These are phyloP conservation scores for Hermanozyma aechmeae DNA, from an alignment of 805 yeast genomes.

Conservation along the genomic window DNA sequence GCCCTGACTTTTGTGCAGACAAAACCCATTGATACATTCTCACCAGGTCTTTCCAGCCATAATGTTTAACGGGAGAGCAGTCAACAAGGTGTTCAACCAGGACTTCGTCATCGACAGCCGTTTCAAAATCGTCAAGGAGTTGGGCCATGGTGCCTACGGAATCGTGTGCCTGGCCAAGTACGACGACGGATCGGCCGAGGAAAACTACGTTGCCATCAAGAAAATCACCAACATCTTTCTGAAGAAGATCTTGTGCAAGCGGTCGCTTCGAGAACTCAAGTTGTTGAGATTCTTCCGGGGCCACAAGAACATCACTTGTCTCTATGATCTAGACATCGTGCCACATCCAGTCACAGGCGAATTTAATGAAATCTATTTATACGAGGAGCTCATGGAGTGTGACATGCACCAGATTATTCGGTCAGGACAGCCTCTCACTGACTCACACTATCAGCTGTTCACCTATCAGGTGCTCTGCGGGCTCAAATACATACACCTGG, in stretches of 20 bases:
- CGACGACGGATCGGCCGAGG: constrained; percentile 53
- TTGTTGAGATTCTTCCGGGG: constrained; percentile 88
- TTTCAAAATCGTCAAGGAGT: constrained; percentile 81
- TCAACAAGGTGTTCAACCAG: constrained; percentile 52
- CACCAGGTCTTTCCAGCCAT: too few relatives aligned
- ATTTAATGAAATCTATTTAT: constrained; percentile 86
- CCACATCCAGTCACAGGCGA: constrained; percentile 50
- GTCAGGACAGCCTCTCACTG: constrained; percentile 88
- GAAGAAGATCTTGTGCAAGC: constrained; percentile 81
- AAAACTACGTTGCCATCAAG: constrained; percentile 74
- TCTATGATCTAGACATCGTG: constrained; percentile 89
- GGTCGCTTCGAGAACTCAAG: constrained; percentile 87
- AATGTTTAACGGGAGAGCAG: constrained; percentile 30
- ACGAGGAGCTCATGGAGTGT: constrained; percentile 97
- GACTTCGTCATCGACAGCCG: constrained; percentile 87
- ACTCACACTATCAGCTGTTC: constrained; percentile 90
- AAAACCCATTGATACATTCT: too few relatives aligned
- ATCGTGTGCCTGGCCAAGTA: constrained; percentile 92
- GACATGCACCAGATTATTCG: constrained; percentile 96
- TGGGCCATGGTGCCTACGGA: constrained; percentile 98
- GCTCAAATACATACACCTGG: constrained; percentile 78
- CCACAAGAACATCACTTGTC: constrained; percentile 90
- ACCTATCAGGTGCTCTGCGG: constrained; percentile 90
- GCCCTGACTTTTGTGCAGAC: too few relatives aligned
- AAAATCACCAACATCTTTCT: constrained; percentile 92